These are phyloP conservation scores for Kwoniella sp. DNA, from an alignment of 768 basidiomycete genomes.

Conservation along the genomic window DNA sequence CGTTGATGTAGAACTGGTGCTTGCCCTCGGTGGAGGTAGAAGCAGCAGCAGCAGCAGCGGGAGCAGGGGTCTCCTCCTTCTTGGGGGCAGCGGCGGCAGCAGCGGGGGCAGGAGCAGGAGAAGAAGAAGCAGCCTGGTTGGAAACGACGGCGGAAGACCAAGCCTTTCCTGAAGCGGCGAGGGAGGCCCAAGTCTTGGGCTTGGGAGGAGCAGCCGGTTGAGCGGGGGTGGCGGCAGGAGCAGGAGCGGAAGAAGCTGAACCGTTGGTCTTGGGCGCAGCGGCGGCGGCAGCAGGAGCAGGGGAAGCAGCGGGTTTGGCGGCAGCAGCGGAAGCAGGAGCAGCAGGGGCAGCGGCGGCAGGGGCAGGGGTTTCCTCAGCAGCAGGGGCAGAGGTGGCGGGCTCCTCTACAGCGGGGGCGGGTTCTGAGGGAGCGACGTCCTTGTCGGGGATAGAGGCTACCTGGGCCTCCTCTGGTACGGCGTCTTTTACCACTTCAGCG, in stretches of 20 bases:
- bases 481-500: slow-evolving; percentile 54
- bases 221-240: slow-evolving; percentile 53
- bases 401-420: slow-evolving; percentile 51
- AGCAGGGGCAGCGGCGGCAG: slow-evolving; percentile 26
- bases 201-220: slow-evolving; percentile 58
- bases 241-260: slow-evolving; percentile 55
- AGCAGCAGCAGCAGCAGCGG: slow-evolving; percentile 29
- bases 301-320: slow-evolving; percentile 29
- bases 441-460: slow-evolving; percentile 45
- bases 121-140: slow-evolving; percentile 59
- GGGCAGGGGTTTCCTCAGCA: slow-evolving; percentile 19
- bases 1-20: slow-evolving; percentile 60
- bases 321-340: slow-evolving; percentile 31
- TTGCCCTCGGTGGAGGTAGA: slow-evolving; percentile 21
- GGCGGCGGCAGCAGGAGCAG: slow-evolving; percentile 21
- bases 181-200: slow-evolving; percentile 88
- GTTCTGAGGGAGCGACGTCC: slow-evolving; percentile 41
- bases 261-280: slow-evolving; percentile 33
- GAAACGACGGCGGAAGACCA: slow-evolving; percentile 83
- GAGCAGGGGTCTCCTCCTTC: slow-evolving; percentile 21
- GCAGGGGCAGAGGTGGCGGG: slow-evolving; percentile 37
- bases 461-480: slow-evolving; percentile 41
- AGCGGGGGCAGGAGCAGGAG: slow-evolving; percentile 30
- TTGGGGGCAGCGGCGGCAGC: slow-evolving; percentile 22
- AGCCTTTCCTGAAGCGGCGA: slow-evolving; percentile 73